Base-by-base conservation (phyloP, 2,329 filamentous ascomycete species). In the Coleophoma cylindrospora region DNA sequence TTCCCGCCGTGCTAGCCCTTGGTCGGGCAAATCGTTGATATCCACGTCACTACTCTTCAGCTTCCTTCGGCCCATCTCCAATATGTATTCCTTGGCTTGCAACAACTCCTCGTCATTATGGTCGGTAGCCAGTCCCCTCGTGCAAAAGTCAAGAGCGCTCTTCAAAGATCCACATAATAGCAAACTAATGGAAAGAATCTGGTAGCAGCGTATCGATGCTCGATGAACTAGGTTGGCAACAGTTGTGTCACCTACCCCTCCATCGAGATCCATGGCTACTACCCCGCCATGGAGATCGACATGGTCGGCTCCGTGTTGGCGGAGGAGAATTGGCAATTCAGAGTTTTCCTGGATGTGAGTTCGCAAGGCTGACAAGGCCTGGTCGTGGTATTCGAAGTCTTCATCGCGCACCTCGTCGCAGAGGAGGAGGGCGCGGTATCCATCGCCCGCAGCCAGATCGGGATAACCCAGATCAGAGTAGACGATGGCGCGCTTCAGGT, bases 401-500 rank as follows among this genome's bases (percentile, higher is more conserved):
- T 92, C 87, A 50, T 94, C 85, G 55, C 77, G 69, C 34, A 90
- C 79, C 57, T 94, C 89, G 63, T 97, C 92, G 14, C 87, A 80
- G 43, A 99, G 73, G 4, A 96, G 79, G n/a, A 97, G 76, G 1
- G 91, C 91, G 49, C 87, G 86, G 66, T 97, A 97, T 5, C 90
- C 89, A 73, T 96, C 91, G 34, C 90, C 89, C 11, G 86, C 85
- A 5, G 91, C 91, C 37, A 99, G 80, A 66, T 99, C 94, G 0
- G 90, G 89, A 67, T 96, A 97, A 36, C 83, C 89, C 43, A 96
- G 76, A 43, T 82, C 74, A 14, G 83, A 79, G 67, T 96, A 83
- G 40, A 87, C 74, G 34, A 79, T 71, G 21, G 89, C 89, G 33
- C 91, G 81, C 55, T 86, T 77, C 49, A 88, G 73, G 57, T 84